Evolutionary conservation across 2,329 filamentous ascomycete species (phyloP).

Genomic region (Ceratocystis cacaofunesta): DNA sequence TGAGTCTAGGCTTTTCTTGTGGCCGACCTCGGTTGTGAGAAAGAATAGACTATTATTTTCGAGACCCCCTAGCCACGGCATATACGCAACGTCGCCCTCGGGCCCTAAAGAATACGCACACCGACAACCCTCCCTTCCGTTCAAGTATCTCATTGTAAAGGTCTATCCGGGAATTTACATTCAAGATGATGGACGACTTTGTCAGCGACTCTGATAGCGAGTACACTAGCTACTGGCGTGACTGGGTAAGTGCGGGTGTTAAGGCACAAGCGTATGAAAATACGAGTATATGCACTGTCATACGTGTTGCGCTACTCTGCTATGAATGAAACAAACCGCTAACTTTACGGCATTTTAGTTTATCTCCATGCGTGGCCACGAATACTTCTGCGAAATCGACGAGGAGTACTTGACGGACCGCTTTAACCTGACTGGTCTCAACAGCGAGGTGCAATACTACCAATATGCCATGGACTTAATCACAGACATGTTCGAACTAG

Average conservation of each 20-base stretch:
- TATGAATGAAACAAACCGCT: neutral
- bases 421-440: conserved; percentile 93
- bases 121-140: neutral
- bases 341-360: conserved; percentile 44
- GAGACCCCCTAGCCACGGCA: neutral
- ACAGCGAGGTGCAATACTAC: conserved; percentile 96
- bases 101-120: neutral
- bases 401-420: conserved; percentile 96
- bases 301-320: neutral
- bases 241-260: conserved; percentile 64
- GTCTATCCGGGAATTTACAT: neutral
- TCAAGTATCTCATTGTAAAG: neutral
- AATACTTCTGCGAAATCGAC: conserved; percentile 99
- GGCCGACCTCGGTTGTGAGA: neutral
- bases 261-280: too few relatives aligned
- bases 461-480: conserved; percentile 96
- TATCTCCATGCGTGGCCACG: conserved; percentile 91
- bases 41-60: neutral
- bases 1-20: neutral
- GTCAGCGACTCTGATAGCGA: conserved; percentile 96
- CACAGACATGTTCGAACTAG: conserved; percentile 95
- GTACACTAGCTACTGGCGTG: conserved; percentile 97
- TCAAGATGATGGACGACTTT: conserved; percentile 74
- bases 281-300: neutral
- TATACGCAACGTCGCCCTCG: neutral